These are phyloP conservation scores for Clavispora asparagi DNA, from an alignment of 805 yeast genomes.

Conservation along the genomic window DNA sequence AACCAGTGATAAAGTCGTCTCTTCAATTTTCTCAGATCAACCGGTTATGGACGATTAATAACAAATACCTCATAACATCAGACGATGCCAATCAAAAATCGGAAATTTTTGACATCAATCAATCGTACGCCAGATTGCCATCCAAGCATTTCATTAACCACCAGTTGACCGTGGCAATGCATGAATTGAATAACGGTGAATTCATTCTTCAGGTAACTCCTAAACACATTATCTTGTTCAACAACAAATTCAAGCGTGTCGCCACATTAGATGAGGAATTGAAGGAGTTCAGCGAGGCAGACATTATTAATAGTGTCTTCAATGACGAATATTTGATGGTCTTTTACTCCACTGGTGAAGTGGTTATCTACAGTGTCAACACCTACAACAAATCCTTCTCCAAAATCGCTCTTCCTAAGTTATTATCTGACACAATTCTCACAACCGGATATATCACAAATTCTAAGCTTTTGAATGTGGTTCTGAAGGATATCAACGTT, in stretches of 20 bases:
- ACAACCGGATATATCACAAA: constrained; percentile 65
- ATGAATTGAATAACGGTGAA: constrained; percentile 50
- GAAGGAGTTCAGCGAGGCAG: constrained; percentile 39
- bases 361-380: constrained; percentile 45
- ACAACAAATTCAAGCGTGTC: constrained; percentile 51
- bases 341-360: constrained; percentile 67
- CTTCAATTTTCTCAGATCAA: constrained; percentile 67
- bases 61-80: constrained; percentile 65
- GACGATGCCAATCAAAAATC: constrained; percentile 60
- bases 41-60: constrained; percentile 68
- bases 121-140: constrained; percentile 56
- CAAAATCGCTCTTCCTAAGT: constrained; percentile 35
- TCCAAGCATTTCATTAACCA: constrained; percentile 60
- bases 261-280: constrained; percentile 41
- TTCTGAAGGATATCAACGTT: constrained; percentile 24
- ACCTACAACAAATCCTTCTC: constrained; percentile 32
- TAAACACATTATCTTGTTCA: constrained; percentile 54
- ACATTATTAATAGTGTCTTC: constrained; percentile 58
- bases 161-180: constrained; percentile 61
- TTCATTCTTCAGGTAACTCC: constrained; percentile 73
- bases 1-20: constrained; percentile 63
- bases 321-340: constrained; percentile 59
- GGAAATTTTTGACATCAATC: constrained; percentile 60
- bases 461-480: constrained; percentile 44
- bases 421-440: constrained; percentile 46